Conservation (phyloP, 2,329 filamentous ascomycete species). For the Cladophialophora psammophila region DNA sequence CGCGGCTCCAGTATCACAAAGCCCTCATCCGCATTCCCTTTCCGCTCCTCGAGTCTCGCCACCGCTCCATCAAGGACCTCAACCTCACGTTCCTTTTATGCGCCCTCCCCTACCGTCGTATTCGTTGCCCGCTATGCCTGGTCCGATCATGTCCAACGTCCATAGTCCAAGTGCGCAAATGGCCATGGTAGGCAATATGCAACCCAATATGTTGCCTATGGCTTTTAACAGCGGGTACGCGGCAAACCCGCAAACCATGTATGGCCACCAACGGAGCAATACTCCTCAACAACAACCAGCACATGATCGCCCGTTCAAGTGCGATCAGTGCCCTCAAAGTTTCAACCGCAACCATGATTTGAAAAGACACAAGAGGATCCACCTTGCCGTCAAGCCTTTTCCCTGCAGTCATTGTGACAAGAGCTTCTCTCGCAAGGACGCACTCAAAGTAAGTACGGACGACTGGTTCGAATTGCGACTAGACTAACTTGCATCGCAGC, state of each 20-base stretch:
- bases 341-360: conserved; percentile 97
- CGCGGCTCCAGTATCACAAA: conserved; percentile 59
- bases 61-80: conserved; percentile 55
- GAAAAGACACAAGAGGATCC: conserved; percentile 94
- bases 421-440: conserved; percentile 95
- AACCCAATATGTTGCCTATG: conserved; percentile 61
- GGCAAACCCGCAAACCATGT: conserved; percentile 67
- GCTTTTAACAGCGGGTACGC: conserved; percentile 68
- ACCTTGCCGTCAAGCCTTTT: conserved; percentile 93
- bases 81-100: conserved; percentile 43
- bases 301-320: conserved; percentile 91
- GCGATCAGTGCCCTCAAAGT: conserved; percentile 87
- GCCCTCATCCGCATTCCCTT: conserved; percentile 47
- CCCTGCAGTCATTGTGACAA: conserved; percentile 92
- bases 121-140: conserved; percentile 67
- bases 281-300: conserved; percentile 60
- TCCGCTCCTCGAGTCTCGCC: conserved; percentile 62
- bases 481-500: conserved; percentile 53
- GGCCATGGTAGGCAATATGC: conserved; percentile 70
- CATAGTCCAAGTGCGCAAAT: conserved; percentile 76
- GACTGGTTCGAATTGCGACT: conserved; percentile 4
- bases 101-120: conserved; percentile 60
- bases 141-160: conserved; percentile 79
- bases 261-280: conserved; percentile 61
- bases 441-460: conserved; percentile 78